Evolutionary conservation across 1,284 basidiomycete genomes (phyloP).

Genomic region (Rhizoctonia solani): DNA sequence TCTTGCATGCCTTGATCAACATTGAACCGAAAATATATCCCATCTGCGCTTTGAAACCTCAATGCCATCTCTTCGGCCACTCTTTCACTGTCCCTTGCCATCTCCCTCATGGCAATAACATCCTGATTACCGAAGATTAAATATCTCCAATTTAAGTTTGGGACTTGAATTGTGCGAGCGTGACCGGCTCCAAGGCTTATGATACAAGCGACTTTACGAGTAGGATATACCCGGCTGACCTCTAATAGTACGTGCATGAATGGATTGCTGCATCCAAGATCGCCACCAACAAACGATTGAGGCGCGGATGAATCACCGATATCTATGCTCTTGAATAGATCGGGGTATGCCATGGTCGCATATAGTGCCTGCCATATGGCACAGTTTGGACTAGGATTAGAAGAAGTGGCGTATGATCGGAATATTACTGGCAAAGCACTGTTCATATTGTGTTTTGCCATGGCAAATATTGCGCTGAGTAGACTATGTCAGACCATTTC

Average conservation of each 20-base stretch:
- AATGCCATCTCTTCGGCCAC: background rate
- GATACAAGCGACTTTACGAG: background rate
- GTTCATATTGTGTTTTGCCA: background rate
- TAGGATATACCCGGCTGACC: background rate
- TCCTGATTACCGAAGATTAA: background rate
- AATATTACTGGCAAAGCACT: background rate
- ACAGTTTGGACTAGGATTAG: background rate
- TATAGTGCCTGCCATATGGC: constrained; percentile 6
- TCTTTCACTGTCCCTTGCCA: constrained; percentile 8
- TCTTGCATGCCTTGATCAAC: background rate
- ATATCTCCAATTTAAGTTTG: background rate
- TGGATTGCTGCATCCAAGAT: constrained; percentile 12
- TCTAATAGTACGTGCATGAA: constrained; percentile 1
- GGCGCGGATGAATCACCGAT: background rate
- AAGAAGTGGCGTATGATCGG: background rate
- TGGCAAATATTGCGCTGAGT: background rate
- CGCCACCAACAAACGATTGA: constrained; percentile 1
- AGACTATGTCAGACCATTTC: background rate
- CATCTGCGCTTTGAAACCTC: background rate
- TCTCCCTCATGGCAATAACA: background rate
- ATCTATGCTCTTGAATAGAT: background rate
- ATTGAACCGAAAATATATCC: constrained; percentile 6
- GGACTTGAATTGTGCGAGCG: background rate
- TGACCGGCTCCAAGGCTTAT: constrained; percentile 10
- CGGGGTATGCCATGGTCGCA: constrained; percentile 10